Evolutionary conservation across 2,329 filamentous ascomycete genomes (phyloP).

Genomic region (Myriosclerotinia curreyana): DNA sequence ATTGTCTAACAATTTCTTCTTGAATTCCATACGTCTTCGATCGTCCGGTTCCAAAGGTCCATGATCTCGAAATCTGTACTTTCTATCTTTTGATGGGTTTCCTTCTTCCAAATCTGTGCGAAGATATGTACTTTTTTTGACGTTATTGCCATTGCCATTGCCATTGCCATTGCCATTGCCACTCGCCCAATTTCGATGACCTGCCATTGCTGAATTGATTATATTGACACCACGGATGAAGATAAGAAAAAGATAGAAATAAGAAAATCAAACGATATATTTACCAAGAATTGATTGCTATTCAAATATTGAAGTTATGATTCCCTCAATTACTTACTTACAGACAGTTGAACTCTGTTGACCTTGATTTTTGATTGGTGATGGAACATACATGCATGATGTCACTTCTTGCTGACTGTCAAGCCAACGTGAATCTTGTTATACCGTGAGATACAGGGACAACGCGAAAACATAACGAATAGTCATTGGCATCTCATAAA

Average conservation of each 20-base stretch:
- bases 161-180: not conserved
- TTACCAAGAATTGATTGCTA: not conserved
- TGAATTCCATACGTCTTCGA: constrained; percentile 31
- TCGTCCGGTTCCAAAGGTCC: constrained; percentile 29
- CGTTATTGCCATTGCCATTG: not conserved
- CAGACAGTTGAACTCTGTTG: not conserved
- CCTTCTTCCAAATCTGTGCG: constrained; percentile 19
- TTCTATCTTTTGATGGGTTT: constrained; percentile 27
- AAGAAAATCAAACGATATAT: not conserved
- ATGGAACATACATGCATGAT: constrained; percentile 14
- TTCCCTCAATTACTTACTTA: not conserved
- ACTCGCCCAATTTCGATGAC: constrained; percentile 1
- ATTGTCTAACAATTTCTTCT: constrained; percentile 28
- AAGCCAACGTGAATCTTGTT: not conserved
- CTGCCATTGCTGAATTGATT: constrained; percentile 11
- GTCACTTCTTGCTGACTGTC: not conserved
- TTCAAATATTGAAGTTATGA: not conserved
- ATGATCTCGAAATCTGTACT: constrained; percentile 30
- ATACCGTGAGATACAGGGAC: not conserved
- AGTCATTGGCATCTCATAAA: not conserved
- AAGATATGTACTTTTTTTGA: constrained; percentile 14
- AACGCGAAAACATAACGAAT: not conserved
- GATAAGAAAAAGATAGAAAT: not conserved
- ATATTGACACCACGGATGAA: not conserved
- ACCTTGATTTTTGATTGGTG: constrained; percentile 12